phyloP scores from a whole-genome alignment of 2,329 filamentous ascomycete genomes.

The Parafenestella ontariensis region DNA sequence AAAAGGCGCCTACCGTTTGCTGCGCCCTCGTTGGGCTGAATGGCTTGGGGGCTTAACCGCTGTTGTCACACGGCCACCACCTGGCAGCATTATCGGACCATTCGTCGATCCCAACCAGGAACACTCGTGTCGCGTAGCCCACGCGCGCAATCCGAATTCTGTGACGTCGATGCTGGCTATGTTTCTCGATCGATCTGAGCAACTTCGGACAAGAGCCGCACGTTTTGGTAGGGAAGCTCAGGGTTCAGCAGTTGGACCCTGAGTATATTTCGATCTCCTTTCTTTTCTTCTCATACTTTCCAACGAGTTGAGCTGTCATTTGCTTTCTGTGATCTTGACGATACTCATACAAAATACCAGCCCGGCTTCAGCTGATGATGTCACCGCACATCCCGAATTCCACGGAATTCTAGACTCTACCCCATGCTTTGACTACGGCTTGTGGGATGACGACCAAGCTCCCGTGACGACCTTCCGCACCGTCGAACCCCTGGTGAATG shows the following conservation, averaged over 20 bases:
- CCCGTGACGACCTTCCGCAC: background rate
- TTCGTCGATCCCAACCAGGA: background rate
- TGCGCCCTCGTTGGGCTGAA: background rate
- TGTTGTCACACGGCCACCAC: slow-evolving; percentile 2
- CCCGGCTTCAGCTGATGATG: slow-evolving; percentile 3
- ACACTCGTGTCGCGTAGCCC: background rate
- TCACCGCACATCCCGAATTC: slow-evolving; percentile 2
- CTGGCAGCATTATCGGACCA: slow-evolving; percentile 2
- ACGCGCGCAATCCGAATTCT: background rate
- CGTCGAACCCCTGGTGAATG: background rate
- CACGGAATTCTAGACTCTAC: background rate
- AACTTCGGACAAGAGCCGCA: slow-evolving; percentile 5
- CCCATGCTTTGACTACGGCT: background rate
- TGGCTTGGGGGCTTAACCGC: background rate
- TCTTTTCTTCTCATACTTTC: background rate
- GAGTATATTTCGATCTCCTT: background rate
- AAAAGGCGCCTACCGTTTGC: background rate
- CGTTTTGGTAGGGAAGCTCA: background rate
- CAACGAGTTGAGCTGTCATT: background rate
- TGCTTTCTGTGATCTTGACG: background rate
- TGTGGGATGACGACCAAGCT: background rate
- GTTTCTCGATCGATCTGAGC: slow-evolving; percentile 10
- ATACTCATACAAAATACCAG: background rate
- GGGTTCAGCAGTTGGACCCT: background rate
- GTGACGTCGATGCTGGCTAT: slow-evolving; percentile 1